These are phyloP conservation scores for Polymyxa betae DNA, from an alignment of 208 protist species.

Conservation along the genomic window DNA sequence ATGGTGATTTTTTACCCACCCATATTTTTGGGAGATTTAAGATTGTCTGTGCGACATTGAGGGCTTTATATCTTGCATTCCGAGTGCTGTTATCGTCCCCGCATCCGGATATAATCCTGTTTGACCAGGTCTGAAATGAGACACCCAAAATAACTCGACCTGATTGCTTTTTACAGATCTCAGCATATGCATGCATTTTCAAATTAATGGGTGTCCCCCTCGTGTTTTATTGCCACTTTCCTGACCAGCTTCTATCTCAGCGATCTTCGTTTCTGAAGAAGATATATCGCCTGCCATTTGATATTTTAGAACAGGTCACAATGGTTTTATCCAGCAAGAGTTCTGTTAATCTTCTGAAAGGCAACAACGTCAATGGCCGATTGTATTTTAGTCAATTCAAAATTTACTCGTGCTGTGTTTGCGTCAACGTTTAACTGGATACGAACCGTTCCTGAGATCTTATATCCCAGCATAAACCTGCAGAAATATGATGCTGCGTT, in stretches of 20 bases:
- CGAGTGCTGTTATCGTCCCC: neutral
- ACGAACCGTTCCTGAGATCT: slow-evolving; percentile 61
- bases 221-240: slow-evolving; percentile 98
- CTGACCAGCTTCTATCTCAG: slow-evolving; percentile 83
- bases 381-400: slow-evolving; percentile 77
- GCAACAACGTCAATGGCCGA: slow-evolving; percentile 69
- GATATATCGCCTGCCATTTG: slow-evolving; percentile 84
- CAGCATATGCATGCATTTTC: neutral
- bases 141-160: neutral
- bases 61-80: neutral
- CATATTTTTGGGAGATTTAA: slow-evolving; percentile 59
- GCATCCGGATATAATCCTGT: neutral
- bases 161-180: neutral
- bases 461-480: slow-evolving; percentile 76
- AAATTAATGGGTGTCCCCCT: slow-evolving; percentile 64
- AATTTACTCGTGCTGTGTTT: slow-evolving; percentile 72
- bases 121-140: neutral
- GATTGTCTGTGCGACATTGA: neutral
- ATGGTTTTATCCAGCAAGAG: slow-evolving; percentile 58
- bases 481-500: slow-evolving; percentile 63
- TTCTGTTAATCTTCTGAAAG: neutral
- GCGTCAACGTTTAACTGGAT: slow-evolving; percentile 60
- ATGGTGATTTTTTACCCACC: slow-evolving; percentile 78
- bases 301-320: slow-evolving; percentile 82
- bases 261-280: slow-evolving; percentile 68